Evolutionary conservation across 1,284 basidiomycete genomes (phyloP), one percentile per base, ranked within the genome.

Genomic region (Ustilago trichophora): DNA sequence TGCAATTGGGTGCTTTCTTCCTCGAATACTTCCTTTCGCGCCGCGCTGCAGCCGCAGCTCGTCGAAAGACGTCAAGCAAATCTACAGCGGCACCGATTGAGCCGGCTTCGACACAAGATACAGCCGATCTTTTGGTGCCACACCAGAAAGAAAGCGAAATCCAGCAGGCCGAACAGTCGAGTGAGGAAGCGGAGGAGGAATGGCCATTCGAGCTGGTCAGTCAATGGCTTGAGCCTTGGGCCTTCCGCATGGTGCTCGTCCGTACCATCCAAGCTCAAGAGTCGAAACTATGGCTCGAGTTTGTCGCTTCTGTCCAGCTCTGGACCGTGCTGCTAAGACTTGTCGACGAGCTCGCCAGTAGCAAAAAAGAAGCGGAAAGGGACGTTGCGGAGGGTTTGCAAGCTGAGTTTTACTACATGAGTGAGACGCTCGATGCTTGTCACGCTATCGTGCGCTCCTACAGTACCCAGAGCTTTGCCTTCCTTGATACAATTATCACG

Each of bases 161-260:
- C 8, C 43, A 25, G 6, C 27, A 15, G 26, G 18, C 18, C 33
- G 44, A 42, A 26, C 21, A 60, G 32, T 47, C 26, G 6, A 16
- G n/a, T 0, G 36, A 35, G 9, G 45, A 42, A 13, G 10, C 26
- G 1, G 46, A 22, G 9, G 54, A 71, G 13, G 38, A 58, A 4
- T 78, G 72, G 72, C 69, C 70, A 0, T 76, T 78, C 31, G 46
- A 56, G 26, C 56, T 76, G 9, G 67, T 80, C 24, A 57, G 53
- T 21, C 50, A 68, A 10, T 80, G 77, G 77, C 63, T 77, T 25
- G 73, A 80, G 46, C 74, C 72, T 6, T 80, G 78, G 78, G 68
- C 77, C 2, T 75, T 80, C 54, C 66, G 69, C 25, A 73, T 80
- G 66, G 77, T 71, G 31, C 67, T 71, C 2, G 56, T 74, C 12